These are phyloP conservation scores for Strobilomyces dryophilus DNA, from an alignment of 768 basidiomycete species.

Conservation along the genomic window DNA sequence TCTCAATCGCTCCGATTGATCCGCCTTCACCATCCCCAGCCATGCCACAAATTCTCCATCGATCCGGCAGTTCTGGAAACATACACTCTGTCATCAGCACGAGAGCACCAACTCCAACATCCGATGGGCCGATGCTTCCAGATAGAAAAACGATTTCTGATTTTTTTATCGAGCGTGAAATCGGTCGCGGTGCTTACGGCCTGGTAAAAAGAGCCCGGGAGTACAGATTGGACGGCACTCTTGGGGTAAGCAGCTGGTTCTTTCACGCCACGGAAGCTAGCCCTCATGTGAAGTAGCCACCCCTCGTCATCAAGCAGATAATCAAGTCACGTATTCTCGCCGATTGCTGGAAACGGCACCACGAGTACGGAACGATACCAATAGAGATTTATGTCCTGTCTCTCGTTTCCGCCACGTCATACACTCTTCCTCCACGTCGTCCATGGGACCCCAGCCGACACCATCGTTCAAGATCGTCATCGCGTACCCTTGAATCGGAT, in stretches of 20 bases:
- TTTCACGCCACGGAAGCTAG: not conserved
- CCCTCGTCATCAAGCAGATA: conserved; percentile 94
- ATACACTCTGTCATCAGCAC: conserved; percentile 59
- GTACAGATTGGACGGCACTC: conserved; percentile 63
- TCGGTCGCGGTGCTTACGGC: conserved; percentile 93
- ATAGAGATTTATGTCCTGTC: conserved; percentile 98
- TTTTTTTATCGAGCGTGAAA: conserved; percentile 81
- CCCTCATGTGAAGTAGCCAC: conserved; percentile 49
- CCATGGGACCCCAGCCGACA: conserved; percentile 79
- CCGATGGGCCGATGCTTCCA: conserved; percentile 22
- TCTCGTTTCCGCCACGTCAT: conserved; percentile 76
- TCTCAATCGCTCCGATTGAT: conserved; percentile 73
- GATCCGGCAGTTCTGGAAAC: conserved; percentile 61
- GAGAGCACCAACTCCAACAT: conserved; percentile 58
- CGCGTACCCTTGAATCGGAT: conserved; percentile 6
- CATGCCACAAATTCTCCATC: conserved; percentile 58
- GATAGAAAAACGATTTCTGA: conserved; percentile 78
- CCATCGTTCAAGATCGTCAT: conserved; percentile 19
- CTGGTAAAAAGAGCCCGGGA: conserved; percentile 89
- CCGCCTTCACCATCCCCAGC: conserved; percentile 62
- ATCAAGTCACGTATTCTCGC: conserved; percentile 98
- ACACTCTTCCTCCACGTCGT: conserved; percentile 70
- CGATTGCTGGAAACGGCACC: conserved; percentile 99
- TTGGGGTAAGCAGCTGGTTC: conserved; percentile 64
- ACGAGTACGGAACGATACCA: conserved; percentile 91